phyloP scores from a whole-genome alignment of 495 filamentous ascomycete genomes.

The Xylaria sp. region DNA sequence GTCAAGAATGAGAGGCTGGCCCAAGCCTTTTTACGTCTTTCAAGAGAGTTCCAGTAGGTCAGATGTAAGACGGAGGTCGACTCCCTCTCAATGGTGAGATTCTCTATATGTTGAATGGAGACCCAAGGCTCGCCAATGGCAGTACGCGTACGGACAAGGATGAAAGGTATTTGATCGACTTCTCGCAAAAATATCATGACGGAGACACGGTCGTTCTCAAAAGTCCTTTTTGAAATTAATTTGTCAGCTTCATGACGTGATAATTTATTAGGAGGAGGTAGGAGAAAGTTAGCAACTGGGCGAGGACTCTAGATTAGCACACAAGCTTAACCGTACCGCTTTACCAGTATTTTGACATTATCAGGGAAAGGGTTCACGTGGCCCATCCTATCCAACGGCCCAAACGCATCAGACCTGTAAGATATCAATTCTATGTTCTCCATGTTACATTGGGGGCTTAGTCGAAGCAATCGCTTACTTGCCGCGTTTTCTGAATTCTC shows the following conservation, averaged over 20 bases:
- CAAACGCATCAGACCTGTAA: constrained; percentile 34
- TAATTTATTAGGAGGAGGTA: not conserved
- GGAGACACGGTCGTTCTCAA: constrained; percentile 59
- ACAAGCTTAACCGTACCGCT: constrained; percentile 47
- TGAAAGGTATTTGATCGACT: constrained; percentile 48
- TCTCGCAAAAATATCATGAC: constrained; percentile 55
- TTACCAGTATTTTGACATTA: constrained; percentile 58
- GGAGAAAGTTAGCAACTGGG: not conserved
- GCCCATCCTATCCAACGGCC: constrained; percentile 51
- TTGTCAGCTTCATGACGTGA: constrained; percentile 2
- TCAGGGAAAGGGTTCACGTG: constrained; percentile 47
- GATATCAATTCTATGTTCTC: not conserved
- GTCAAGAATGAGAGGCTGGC: constrained; percentile 59
- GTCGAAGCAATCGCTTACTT: constrained; percentile 37
- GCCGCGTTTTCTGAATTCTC: constrained; percentile 53
- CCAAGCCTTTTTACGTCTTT: constrained; percentile 56
- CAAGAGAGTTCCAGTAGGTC: constrained; percentile 54
- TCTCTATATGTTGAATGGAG: constrained; percentile 55
- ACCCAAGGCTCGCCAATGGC: constrained; percentile 43
- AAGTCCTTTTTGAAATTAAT: constrained; percentile 43
- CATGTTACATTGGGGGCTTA: not conserved
- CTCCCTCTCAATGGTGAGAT: constrained; percentile 57
- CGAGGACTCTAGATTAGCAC: not conserved
- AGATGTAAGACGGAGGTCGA: constrained; percentile 54
- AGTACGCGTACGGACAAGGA: constrained; percentile 39